Percentiles rank a stretch among this genome's conserved stretches.
These are phyloP conservation scores for Russula emetica DNA, from an alignment of 768 basidiomycete genomes.

Conservation along the genomic window DNA sequence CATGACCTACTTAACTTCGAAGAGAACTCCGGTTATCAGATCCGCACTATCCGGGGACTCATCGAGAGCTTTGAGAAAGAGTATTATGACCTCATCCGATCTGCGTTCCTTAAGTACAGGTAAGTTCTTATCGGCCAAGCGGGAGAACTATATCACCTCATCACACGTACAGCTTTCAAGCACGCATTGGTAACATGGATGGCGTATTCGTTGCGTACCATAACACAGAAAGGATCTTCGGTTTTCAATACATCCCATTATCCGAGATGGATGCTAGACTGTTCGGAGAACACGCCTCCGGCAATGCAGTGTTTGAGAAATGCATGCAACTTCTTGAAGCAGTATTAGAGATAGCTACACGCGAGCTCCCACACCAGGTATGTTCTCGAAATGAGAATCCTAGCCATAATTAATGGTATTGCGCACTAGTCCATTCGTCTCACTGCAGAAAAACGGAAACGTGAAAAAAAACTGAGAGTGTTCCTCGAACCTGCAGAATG, in stretches of 20 bases:
- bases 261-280: conserved; percentile 82
- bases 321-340: conserved; percentile 68
- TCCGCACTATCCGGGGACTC: conserved; percentile 56
- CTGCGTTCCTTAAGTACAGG: conserved; percentile 94
- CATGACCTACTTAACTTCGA: conserved; percentile 82
- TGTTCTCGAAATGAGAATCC: conserved; percentile 27
- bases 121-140: conserved; percentile 31
- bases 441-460: conserved; percentile 55
- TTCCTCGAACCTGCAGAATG: conserved; percentile 63
- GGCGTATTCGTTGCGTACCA: conserved; percentile 87
- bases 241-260: conserved; percentile 89
- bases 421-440: conserved; percentile 48
- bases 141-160: conserved; percentile 1
- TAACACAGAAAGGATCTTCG: conserved; percentile 82
- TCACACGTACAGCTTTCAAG: conserved; percentile 70
- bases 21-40: conserved; percentile 78
- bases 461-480: conserved; percentile 45
- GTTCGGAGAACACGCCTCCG: conserved; percentile 60
- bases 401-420: conserved; percentile 12
- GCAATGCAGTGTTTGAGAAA: conserved; percentile 70
- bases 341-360: conserved; percentile 52
- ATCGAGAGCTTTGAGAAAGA: conserved; percentile 86
- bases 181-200: conserved; percentile 94
- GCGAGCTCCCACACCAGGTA: conserved; percentile 64
- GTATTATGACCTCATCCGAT: conserved; percentile 90